Percentiles rank a stretch among this genome's conserved stretches.
These are phyloP conservation scores for Rhodosporidiobolus odoratus DNA, from an alignment of 768 basidiomycete species.

Conservation along the genomic window DNA sequence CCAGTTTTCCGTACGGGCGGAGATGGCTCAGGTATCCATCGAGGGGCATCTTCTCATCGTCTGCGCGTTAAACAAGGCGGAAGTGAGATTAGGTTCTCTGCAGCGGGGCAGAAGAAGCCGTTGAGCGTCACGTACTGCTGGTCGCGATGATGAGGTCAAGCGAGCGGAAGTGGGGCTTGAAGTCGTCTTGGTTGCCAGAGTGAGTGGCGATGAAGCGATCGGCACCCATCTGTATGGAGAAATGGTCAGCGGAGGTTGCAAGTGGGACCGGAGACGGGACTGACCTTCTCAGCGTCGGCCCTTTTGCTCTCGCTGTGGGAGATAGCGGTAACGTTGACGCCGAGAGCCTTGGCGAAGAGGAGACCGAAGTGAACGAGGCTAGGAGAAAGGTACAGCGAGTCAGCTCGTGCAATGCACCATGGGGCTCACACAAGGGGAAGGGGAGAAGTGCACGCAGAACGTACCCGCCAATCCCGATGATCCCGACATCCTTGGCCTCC, in stretches of 20 bases:
- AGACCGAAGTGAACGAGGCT: slow-evolving; percentile 39
- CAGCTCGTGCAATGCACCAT: background rate
- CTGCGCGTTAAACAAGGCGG: background rate
- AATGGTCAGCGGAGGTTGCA: too few species aligned
- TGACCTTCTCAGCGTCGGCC: too few species aligned
- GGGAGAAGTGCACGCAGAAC: background rate
- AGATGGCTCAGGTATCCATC: slow-evolving; percentile 57
- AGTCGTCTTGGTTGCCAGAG: slow-evolving; percentile 43
- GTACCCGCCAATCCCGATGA: slow-evolving; percentile 63
- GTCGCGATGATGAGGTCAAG: slow-evolving; percentile 50
- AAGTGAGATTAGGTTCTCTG: background rate
- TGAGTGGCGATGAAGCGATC: slow-evolving; percentile 55
- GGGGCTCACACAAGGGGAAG: too few species aligned
- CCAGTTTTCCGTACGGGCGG: slow-evolving; percentile 55
- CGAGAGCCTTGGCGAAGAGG: slow-evolving; percentile 56
- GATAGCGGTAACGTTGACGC: slow-evolving; percentile 58
- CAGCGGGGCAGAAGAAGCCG: too few species aligned
- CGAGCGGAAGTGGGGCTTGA: slow-evolving; percentile 43
- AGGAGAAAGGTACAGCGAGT: background rate
- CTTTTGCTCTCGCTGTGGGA: slow-evolving; percentile 56
- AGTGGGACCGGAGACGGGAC: too few species aligned
- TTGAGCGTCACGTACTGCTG: slow-evolving; percentile 50
- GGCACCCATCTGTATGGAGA: slow-evolving; percentile 53
- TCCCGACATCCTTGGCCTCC: slow-evolving; percentile 61
- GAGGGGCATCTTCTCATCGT: slow-evolving; percentile 48